Base-by-base conservation (phyloP, 345 rosid genomes). In the Combretum micranthum region DNA sequence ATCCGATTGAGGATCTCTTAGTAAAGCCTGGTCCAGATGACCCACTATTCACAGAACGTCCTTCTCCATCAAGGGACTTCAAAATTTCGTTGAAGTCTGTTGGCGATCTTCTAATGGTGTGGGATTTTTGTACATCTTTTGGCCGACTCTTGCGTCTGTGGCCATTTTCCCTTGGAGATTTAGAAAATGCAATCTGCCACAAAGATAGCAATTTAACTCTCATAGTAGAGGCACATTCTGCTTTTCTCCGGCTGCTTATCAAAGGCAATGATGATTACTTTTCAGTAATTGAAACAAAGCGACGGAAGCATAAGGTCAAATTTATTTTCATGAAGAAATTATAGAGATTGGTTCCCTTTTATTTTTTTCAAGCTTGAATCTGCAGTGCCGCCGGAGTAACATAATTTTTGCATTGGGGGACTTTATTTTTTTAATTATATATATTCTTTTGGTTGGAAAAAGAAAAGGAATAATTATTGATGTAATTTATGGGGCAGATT, bases 91-190 rank as follows among this genome's bases (percentile, higher is more conserved):
- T 83, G 77, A 78, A 82, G 63, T 89, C 82, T 61, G 79, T 87
- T 46, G 96, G 95, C 52, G 84, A 93, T 79, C 90, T 93, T 72
- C 71, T 93, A 57, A 80, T 80, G 97, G 83, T 89, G 67, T 93
- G 99, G 99, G 96, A 93, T 65, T 89, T 89, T 74, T 93, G 97
- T 72, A 77, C 83, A 55, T 83, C 97, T 51, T 93, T 82, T 74
- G 64, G 88, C 64, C 77, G 81, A 72, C 78, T 73, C 74, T 72
- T 93, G 67, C 75, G 77, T 64, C 72, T 93, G 64, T 87, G 64
- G 69, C 84, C 87, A 39, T 93, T 89, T 78, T 79, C 96, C 56
- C 77, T 93, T 39, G 92, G 81, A 78, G 95, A 93, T 77, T 87
- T 93, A 67, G 96, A 93, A 69, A 93, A 82, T 76, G 91, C 97